Evolutionary conservation across 768 basidiomycete species (phyloP).

Genomic region (Tylopilus sp.): DNA sequence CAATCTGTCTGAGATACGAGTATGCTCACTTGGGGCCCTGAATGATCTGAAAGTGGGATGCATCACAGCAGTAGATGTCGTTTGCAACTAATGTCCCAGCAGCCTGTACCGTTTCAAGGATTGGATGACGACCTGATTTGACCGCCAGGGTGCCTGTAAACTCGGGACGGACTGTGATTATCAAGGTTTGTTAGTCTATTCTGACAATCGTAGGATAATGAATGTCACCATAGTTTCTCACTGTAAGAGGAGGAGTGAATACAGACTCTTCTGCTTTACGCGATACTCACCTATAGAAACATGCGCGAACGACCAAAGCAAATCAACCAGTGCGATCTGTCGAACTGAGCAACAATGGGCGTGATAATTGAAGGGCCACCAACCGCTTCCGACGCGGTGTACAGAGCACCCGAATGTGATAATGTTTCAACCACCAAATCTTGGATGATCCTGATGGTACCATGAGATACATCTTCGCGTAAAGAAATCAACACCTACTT

Average conservation of each 20-base stretch:
- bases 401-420: slow-evolving; percentile 71
- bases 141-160: slow-evolving; percentile 88
- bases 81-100: slow-evolving; percentile 77
- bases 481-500: slow-evolving; percentile 40
- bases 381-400: slow-evolving; percentile 90
- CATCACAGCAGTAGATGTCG: slow-evolving; percentile 84
- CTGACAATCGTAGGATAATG: background rate
- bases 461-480: background rate
- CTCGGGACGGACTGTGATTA: slow-evolving; percentile 73
- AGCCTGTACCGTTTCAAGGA: slow-evolving; percentile 71
- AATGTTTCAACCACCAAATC: slow-evolving; percentile 72
- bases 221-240: slow-evolving; percentile 46
- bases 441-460: slow-evolving; percentile 61
- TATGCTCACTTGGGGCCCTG: slow-evolving; percentile 80
- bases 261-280: background rate
- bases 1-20: background rate
- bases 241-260: slow-evolving; percentile 24
- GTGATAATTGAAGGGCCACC: background rate
- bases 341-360: background rate
- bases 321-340: slow-evolving; percentile 84
- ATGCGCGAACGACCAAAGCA: slow-evolving; percentile 88
- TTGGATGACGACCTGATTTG: slow-evolving; percentile 85
- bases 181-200: background rate
- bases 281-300: slow-evolving; percentile 66
- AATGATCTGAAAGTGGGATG: slow-evolving; percentile 86